Evolutionary conservation across 805 yeast genomes (phyloP), one percentile per base, ranked within the genome.

Genomic region (Yamadazyma nakazawae): DNA sequence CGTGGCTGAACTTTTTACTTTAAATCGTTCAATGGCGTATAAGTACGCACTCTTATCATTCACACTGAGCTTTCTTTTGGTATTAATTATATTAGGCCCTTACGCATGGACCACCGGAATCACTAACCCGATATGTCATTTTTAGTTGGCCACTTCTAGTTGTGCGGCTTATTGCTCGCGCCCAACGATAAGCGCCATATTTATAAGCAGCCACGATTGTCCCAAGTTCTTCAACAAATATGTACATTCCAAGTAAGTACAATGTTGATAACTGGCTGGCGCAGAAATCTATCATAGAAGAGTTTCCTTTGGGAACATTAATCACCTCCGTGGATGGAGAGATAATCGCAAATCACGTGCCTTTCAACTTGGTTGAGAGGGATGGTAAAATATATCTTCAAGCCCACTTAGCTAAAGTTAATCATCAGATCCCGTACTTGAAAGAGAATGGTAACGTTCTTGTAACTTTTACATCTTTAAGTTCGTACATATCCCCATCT

Each of bases 51-150:
- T 64, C 1, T 46, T 59, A 0, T 75, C 87, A 13, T 56, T 88
- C 1, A 54, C 63, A 1, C 45, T 67, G 0, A 74, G 84, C 13
- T 87, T 79, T 58, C 44, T 65, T 3, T 30, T 80, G 1, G 64
- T 79, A 45, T 62, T 89, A 2, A 47, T 88, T n/a, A 76, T 82
- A 2, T 58, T 85, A 24, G 97, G 96, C 0, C 67, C 85, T 5
- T 88, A 81, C 58, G 72, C 76, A 34, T 90, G 96, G 96, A 66
- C 83, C 0, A 54, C 62, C 5, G 86, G 86, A 0, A 51, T 76
- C 13, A 59, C 45, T 44, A 62, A 50, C 9, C 54, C 65, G 1
- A 48, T 58, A 18, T 61, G 66, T 48, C 24, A 19, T 21, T 37
- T 16, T 16, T 42, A 16, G n/a, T 14, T 25, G 9, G 34, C 19